Percentiles rank a stretch among this genome's conserved stretches.
Conservation (phyloP, 495 filamentous ascomycete species). For the Penicillium cinerascens region DNA sequence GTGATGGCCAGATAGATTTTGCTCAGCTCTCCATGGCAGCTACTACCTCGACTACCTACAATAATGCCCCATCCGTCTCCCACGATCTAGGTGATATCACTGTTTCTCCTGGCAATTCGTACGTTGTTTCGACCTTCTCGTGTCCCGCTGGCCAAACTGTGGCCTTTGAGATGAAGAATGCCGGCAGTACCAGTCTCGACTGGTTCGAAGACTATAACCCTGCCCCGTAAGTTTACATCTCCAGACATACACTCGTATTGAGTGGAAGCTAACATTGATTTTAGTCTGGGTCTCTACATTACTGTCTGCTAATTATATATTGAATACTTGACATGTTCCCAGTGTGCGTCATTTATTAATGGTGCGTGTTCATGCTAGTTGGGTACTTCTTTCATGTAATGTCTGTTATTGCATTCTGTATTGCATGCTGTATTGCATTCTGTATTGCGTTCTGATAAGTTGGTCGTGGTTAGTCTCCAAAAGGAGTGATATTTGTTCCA, state of each 20-base stretch:
- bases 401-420: neutral
- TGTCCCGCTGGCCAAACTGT: slow-evolving; percentile 54
- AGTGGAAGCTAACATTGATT: neutral
- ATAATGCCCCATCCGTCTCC: slow-evolving; percentile 43
- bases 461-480: neutral
- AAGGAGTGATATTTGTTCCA: neutral
- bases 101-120: slow-evolving; percentile 55
- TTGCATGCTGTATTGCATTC: too few species aligned
- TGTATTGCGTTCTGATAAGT: too few species aligned
- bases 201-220: slow-evolving; percentile 62
- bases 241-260: neutral
- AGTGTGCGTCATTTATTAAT: neutral
- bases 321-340: neutral
- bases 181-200: slow-evolving; percentile 53
- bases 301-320: slow-evolving; percentile 9
- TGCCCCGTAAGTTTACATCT: slow-evolving; percentile 38
- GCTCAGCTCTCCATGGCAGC: slow-evolving; percentile 38
- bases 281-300: slow-evolving; percentile 8
- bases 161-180: slow-evolving; percentile 49
- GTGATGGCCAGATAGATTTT: slow-evolving; percentile 54
- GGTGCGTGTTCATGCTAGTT: neutral
- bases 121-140: slow-evolving; percentile 50
- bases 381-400: neutral
- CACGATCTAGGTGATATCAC: slow-evolving; percentile 44
- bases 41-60: slow-evolving; percentile 45